A percentile compares a stretch with the other conserved stretches of the same genome.
These are phyloP conservation scores for Metarhizium album DNA, from an alignment of 2,329 filamentous ascomycete genomes.

Conservation along the genomic window DNA sequence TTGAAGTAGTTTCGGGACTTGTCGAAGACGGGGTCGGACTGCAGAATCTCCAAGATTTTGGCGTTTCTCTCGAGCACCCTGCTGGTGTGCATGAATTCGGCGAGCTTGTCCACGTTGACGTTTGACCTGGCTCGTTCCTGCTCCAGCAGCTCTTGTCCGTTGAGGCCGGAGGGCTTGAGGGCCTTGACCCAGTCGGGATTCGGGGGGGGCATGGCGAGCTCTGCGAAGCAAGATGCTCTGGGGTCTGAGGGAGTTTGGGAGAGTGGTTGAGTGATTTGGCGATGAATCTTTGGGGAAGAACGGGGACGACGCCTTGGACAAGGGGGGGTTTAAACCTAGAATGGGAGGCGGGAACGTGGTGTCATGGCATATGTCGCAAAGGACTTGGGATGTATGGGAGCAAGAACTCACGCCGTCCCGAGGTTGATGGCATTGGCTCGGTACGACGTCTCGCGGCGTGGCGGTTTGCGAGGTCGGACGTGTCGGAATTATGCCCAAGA, in stretches of 20 bases:
- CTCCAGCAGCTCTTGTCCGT: slow-evolving; percentile 58
- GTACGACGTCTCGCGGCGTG: background rate
- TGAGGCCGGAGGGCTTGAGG: slow-evolving; percentile 41
- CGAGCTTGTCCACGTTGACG: slow-evolving; percentile 55
- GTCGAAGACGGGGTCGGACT: slow-evolving; percentile 60
- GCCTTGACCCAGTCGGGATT: slow-evolving; percentile 24
- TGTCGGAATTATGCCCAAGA: background rate
- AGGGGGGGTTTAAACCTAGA: too few species aligned
- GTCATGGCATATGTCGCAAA: background rate
- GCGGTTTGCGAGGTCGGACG: background rate
- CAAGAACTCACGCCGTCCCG: background rate
- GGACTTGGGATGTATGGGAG: background rate
- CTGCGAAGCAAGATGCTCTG: too few species aligned
- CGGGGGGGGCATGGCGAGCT: slow-evolving; percentile 14
- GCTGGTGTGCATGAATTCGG: slow-evolving; percentile 58
- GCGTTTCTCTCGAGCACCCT: slow-evolving; percentile 50
- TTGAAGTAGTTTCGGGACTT: slow-evolving; percentile 70
- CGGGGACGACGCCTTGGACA: too few species aligned
- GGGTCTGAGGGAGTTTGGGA: too few species aligned
- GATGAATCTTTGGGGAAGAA: too few species aligned
- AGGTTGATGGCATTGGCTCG: background rate
- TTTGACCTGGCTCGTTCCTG: slow-evolving; percentile 58
- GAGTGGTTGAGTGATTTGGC: too few species aligned
- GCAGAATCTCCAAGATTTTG: slow-evolving; percentile 51
- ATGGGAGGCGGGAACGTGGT: background rate